Evolutionary conservation across 2,329 filamentous ascomycete genomes (phyloP).

Genomic region (Penicillium sp.): DNA sequence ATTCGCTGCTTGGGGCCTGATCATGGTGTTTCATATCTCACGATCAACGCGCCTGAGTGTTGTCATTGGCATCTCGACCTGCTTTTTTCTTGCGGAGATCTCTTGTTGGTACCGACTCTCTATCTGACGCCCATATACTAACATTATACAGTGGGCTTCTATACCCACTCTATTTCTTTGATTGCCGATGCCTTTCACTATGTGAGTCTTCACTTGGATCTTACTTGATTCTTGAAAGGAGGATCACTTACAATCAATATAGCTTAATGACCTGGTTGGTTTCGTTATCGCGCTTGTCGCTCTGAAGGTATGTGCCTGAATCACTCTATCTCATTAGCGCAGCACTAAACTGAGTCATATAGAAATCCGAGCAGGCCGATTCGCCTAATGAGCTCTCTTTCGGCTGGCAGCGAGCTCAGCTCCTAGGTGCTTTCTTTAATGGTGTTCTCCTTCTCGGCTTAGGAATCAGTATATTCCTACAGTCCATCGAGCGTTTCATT

Average conservation of each 20-base stretch:
- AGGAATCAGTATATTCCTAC: constrained; percentile 70
- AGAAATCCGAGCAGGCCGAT: constrained; percentile 60
- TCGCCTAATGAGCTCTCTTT: constrained; percentile 65
- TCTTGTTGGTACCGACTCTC: constrained; percentile 21
- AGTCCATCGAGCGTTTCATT: constrained; percentile 66
- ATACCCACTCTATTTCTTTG: constrained; percentile 69
- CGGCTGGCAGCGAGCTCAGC: constrained; percentile 74
- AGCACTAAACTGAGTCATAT: neutral
- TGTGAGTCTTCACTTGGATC: constrained; percentile 46
- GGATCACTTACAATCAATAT: constrained; percentile 9
- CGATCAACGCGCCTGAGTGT: constrained; percentile 31
- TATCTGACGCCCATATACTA: neutral
- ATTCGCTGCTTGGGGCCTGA: neutral
- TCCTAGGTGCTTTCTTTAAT: constrained; percentile 79
- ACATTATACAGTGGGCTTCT: constrained; percentile 59
- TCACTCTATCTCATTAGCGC: neutral
- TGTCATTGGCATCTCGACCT: constrained; percentile 34
- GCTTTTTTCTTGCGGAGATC: constrained; percentile 36
- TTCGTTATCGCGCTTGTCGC: constrained; percentile 68
- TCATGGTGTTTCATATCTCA: constrained; percentile 29
- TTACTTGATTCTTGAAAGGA: neutral
- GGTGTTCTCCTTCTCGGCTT: constrained; percentile 72
- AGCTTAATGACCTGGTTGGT: constrained; percentile 71
- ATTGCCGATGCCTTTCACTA: constrained; percentile 80
- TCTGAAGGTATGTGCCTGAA: constrained; percentile 53